Evolutionary conservation across 305 asterid genomes (phyloP).

Genomic region (Lippia alba): DNA sequence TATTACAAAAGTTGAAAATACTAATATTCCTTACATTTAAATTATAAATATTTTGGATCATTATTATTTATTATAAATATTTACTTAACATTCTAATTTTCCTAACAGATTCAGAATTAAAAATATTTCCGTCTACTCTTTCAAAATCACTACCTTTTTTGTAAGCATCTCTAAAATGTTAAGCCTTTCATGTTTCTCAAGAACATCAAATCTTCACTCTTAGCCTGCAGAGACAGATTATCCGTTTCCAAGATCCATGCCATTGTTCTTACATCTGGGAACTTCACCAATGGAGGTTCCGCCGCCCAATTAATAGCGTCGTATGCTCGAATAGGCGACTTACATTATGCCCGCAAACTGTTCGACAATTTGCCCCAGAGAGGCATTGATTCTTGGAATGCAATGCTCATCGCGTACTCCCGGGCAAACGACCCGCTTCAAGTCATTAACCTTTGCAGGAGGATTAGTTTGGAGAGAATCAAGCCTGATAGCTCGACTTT

Average conservation of each 20-base stretch:
- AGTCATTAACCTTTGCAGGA: conserved; percentile 49
- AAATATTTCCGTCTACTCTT: too few species aligned
- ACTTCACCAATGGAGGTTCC: conserved; percentile 37
- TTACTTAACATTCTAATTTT: too few species aligned
- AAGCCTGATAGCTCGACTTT: conserved; percentile 91
- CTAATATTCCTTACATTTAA: too few species aligned
- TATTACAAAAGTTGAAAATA: too few species aligned
- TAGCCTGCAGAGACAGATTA: conserved; percentile 43
- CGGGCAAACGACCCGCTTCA: conserved; percentile 42
- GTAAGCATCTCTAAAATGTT: too few species aligned
- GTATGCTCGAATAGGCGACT: conserved; percentile 49
- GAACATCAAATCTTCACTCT: conserved; percentile 45
- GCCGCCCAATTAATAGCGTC: conserved; percentile 53
- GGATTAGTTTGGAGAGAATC: conserved; percentile 45
- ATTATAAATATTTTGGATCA: too few species aligned
- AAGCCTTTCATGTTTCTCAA: too few species aligned
- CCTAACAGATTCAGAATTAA: too few species aligned
- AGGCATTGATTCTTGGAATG: conserved; percentile 70
- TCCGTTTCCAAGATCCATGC: conserved; percentile 65
- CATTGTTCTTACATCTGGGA: conserved; percentile 58
- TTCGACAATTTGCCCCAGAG: conserved; percentile 62
- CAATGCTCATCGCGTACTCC: conserved; percentile 62
- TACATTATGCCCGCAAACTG: conserved; percentile 53
- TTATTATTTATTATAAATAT: too few species aligned
- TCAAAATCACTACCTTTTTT: too few species aligned